Evolutionary conservation across 2,329 filamentous ascomycete species (phyloP).

Genomic region (Parastagonospora nodorum): DNA sequence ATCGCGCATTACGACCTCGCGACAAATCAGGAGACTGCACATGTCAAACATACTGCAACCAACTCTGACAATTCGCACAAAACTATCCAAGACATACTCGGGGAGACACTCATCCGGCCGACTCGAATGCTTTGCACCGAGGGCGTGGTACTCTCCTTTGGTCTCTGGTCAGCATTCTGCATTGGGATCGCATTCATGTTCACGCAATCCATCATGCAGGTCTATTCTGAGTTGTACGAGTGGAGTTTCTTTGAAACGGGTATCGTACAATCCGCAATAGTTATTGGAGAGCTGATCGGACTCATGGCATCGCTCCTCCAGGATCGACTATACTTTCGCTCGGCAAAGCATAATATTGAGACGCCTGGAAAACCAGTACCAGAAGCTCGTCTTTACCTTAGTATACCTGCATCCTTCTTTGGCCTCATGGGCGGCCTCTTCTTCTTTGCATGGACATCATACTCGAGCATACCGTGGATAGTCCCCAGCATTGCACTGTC

Average conservation of each 20-base stretch:
- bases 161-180: slow-evolving; percentile 55
- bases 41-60: slow-evolving; percentile 32
- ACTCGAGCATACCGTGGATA: slow-evolving; percentile 52
- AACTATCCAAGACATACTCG: slow-evolving; percentile 40
- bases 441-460: slow-evolving; percentile 57
- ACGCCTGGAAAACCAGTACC: slow-evolving; percentile 48
- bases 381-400: slow-evolving; percentile 54
- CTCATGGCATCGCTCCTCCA: slow-evolving; percentile 44
- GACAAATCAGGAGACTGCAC: slow-evolving; percentile 32
- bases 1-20: slow-evolving; percentile 45
- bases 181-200: slow-evolving; percentile 57
- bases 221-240: slow-evolving; percentile 48
- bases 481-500: slow-evolving; percentile 53
- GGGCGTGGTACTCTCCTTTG: slow-evolving; percentile 55
- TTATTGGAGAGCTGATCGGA: slow-evolving; percentile 54
- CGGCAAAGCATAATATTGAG: slow-evolving; percentile 46
- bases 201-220: slow-evolving; percentile 54
- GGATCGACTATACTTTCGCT: slow-evolving; percentile 49
- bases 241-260: slow-evolving; percentile 51
- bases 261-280: slow-evolving; percentile 52
- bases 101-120: slow-evolving; percentile 45
- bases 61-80: slow-evolving; percentile 43
- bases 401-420: slow-evolving; percentile 51
- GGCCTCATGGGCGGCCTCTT: slow-evolving; percentile 57
- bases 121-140: slow-evolving; percentile 55